These are phyloP conservation scores for Coemansia sp. DNA, from an alignment of 192 early-diverging fungal genomes.

Conservation along the genomic window DNA sequence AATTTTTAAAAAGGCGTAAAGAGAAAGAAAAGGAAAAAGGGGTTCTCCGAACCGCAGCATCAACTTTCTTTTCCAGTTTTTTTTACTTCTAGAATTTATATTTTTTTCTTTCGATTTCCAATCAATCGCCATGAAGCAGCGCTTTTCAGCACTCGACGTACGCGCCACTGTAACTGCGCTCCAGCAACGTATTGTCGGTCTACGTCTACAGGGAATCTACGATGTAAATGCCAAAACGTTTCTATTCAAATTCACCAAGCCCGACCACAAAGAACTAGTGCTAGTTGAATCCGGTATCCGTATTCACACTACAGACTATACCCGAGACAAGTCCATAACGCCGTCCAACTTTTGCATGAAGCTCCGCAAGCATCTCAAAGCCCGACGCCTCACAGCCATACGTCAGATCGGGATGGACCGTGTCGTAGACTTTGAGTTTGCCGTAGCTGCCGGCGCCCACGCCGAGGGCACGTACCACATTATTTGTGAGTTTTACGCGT, in stretches of 20 bases:
- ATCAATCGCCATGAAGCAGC: slow-evolving; percentile 70
- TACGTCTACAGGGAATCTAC: slow-evolving; percentile 96
- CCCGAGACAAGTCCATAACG: slow-evolving; percentile 83
- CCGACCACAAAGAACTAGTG: slow-evolving; percentile 87
- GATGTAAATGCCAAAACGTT: slow-evolving; percentile 90
- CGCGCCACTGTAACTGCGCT: slow-evolving; percentile 80
- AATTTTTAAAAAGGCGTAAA: background rate
- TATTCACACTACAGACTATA: slow-evolving; percentile 88
- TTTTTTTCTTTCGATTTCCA: slow-evolving; percentile 1
- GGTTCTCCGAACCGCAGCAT: background rate
- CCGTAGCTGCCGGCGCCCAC: slow-evolving; percentile 41
- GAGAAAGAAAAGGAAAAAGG: background rate
- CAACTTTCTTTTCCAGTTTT: background rate
- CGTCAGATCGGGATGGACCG: slow-evolving; percentile 91
- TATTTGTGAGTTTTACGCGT: slow-evolving; percentile 79
- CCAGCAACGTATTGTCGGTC: slow-evolving; percentile 68
- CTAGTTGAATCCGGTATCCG: slow-evolving; percentile 94
- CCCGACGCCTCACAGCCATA: slow-evolving; percentile 76
- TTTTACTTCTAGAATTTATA: background rate
- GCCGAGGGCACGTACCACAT: slow-evolving; percentile 68
- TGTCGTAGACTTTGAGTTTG: slow-evolving; percentile 94
- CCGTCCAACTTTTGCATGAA: slow-evolving; percentile 90
- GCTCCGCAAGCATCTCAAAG: slow-evolving; percentile 91
- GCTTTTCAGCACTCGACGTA: slow-evolving; percentile 90
- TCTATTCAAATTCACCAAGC: slow-evolving; percentile 91